Base-by-base conservation (phyloP, 164 flowering plant species). In the Umbilicus rupestris region DNA sequence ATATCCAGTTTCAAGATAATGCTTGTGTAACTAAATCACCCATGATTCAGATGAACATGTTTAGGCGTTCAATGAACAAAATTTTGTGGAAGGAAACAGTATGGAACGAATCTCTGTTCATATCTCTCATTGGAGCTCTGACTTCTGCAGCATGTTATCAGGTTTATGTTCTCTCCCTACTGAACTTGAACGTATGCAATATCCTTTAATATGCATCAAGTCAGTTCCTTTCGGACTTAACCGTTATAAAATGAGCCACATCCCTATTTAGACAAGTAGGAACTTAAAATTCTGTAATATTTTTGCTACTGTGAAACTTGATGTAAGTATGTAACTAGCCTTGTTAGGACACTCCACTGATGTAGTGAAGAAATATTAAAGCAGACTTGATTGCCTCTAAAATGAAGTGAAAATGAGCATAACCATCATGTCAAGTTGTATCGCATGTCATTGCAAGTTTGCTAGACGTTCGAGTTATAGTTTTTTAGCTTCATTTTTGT, bases 61-160 rank as follows among this genome's bases (percentile, higher is more conserved):
- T 91, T n/a, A 81, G 79, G 66, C 69, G 68, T 69, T 73, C 89
- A 30, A 65, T 89, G 46, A 62, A 58, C 60, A 67, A 66, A 22
- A 78, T 84, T 39, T 67, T 94, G 28, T 63, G 69, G 66, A 84
- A 82, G 68, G 80, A 78, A 65, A 72, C 85, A 33, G 69, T 67
- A 14, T 52, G 46, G 66, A 76, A 75, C 76, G 87, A 85, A 78
- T 91, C 87, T 76, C 84, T 87, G 33, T 71, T 81, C 69, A 71
- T 84, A 77, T 84, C 89, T 60, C 71, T 72, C 16, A 39, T 89
- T 31, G 76, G 79, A 71, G 66, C 91, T 64, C 87, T 94, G 9
- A 79, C 83, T 68, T 80, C 87, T 74, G 90, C 93, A n/a, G 96
- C 99, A 46, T 66, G 47, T 41, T 75, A 82, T 75, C 99, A 91